Conservation (phyloP, 2,329 filamentous ascomycete genomes). For the Zasmidium angulare region DNA sequence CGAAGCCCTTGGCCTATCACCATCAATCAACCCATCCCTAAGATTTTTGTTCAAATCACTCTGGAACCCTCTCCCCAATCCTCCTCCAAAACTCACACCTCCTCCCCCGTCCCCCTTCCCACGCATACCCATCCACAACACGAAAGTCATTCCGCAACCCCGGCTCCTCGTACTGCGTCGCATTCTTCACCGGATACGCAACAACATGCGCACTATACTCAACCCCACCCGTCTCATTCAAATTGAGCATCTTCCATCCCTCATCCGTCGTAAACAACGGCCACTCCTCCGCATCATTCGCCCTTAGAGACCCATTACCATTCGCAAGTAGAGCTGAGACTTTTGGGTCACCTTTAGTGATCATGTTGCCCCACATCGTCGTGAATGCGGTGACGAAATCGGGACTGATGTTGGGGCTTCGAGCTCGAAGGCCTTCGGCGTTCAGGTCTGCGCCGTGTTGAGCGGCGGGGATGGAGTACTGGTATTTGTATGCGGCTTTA, state of each 20-base stretch:
- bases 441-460: slow-evolving; percentile 41
- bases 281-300: neutral
- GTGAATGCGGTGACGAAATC: slow-evolving; percentile 38
- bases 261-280: neutral
- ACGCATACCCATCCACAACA: slow-evolving; percentile 44
- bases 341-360: slow-evolving; percentile 43
- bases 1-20: too few species aligned
- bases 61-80: slow-evolving; percentile 12
- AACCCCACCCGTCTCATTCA: too few species aligned
- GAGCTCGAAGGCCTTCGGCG: slow-evolving; percentile 34
- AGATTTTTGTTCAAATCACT: too few species aligned
- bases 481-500: slow-evolving; percentile 51
- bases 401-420: slow-evolving; percentile 11
- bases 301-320: too few species aligned
- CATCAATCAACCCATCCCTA: too few species aligned
- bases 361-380: slow-evolving; percentile 48
- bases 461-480: slow-evolving; percentile 48
- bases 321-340: slow-evolving; percentile 16
- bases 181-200: too few species aligned
- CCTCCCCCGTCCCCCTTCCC: slow-evolving; percentile 49
- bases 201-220: too few species aligned
- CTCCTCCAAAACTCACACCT: slow-evolving; percentile 49
- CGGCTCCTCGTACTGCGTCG: too few species aligned
- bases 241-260: neutral
- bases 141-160: slow-evolving; percentile 44